Evolutionary conservation across 2,329 filamentous ascomycete genomes (phyloP), one percentile per base, ranked within the genome.

Genomic region (Calonectria leucothoes): DNA sequence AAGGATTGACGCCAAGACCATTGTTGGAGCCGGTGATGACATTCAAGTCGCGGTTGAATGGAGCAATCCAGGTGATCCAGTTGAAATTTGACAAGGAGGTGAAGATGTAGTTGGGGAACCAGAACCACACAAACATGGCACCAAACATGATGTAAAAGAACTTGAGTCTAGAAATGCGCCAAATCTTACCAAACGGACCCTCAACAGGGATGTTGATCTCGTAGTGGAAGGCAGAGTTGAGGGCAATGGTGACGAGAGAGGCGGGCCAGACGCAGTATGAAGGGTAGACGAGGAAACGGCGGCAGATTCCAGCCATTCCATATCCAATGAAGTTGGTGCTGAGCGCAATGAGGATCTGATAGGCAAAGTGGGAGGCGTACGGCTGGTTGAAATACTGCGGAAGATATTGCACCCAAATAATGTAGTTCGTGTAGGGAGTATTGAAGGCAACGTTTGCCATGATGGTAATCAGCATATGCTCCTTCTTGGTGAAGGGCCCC

Each of bases 401-500:
- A 48, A 90, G 81, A 68, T 84, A 86, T 65, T 91, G 89, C 7
- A 87, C 87, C 88, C 88, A 90, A 73, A 90, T 88, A 71, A 90
- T 89, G 78, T 89, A 85, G 81, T 88, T 88, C 4, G 89, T 90
- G 78, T 90, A 91, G 0, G 89, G 89, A 4, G 85, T 85, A 72
- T 87, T 87, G 81, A 86, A 88, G 15, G 87, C 87, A 15, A 89
- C 89, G 80, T 93, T 93, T 69, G 92, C 90, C 89, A 91, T 91
- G 81, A 91, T 89, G 72, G 88, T 89, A 75, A 91, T 89, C 49
- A 92, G 84, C 86, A 90, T 90, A 78, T 92, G 90, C 81, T 92
- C 90, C 82, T 92, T 92, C 78, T 88, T 88, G 68, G 88, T 89
- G 79, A 92, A 92, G 2, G 87, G 87, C 0, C 89, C 89, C 0